A percentile compares a stretch with the other conserved stretches of the same genome.
These are phyloP conservation scores for Paraurostyla sp. DNA, from an alignment of 73 alveolate species.

Conservation along the genomic window DNA sequence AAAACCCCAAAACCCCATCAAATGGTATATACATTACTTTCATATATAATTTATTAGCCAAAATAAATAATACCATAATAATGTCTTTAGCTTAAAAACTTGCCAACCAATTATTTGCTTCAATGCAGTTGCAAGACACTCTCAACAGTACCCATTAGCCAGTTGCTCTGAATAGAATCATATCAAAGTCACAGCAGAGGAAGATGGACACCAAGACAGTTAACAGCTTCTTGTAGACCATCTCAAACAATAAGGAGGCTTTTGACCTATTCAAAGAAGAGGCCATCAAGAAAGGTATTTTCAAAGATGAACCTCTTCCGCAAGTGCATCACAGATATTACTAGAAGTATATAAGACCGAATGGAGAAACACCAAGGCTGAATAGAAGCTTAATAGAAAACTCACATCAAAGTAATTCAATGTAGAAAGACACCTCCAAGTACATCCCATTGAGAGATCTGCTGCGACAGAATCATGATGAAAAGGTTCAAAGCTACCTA, in stretches of 20 bases:
- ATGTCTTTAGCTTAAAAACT: no score
- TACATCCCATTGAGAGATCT: constrained; percentile 47
- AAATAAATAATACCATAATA: no score
- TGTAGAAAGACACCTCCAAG: background rate
- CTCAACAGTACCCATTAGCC: no score
- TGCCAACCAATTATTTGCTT: no score
- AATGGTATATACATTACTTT: no score
- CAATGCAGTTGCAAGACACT: no score
- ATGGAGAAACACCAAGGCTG: background rate
- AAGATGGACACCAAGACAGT: constrained; percentile 21
- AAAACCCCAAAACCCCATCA: no score
- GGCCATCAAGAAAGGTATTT: constrained; percentile 40
- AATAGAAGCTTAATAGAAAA: background rate
- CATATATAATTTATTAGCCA: no score
- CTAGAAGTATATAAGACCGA: constrained; percentile 33
- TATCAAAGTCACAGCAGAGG: constrained; percentile 7
- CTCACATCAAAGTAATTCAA: background rate
- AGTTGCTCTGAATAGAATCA: background rate
- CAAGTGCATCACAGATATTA: constrained; percentile 24
- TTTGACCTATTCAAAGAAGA: constrained; percentile 35
- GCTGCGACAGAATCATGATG: constrained; percentile 19
- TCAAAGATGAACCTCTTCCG: constrained; percentile 39
- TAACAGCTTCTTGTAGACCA: background rate
- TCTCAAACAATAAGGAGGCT: constrained; percentile 21
- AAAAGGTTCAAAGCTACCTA: constrained; percentile 31